A percentile compares a stretch with the other conserved stretches of the same genome.
Conservation (phyloP, 257 asterid genomes). For the Przewalskia tangutica region DNA sequence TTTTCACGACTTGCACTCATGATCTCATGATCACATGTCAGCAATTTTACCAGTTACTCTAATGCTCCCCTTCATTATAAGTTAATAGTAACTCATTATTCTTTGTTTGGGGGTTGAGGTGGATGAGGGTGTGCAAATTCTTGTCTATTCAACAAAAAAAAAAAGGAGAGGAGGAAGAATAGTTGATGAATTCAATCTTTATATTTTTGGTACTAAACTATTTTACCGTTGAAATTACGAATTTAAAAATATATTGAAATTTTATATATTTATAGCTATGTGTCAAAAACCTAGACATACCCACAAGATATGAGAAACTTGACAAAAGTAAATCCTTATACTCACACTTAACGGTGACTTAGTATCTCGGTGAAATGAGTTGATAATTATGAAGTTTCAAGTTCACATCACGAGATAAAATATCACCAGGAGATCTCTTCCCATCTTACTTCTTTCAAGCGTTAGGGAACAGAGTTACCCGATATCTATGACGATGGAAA, state of each 20-base stretch:
- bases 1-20: too few relatives aligned
- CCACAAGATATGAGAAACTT: not conserved
- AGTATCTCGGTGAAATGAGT: too few relatives aligned
- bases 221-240: not conserved
- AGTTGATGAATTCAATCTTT: not conserved
- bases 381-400: too few relatives aligned
- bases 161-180: not conserved
- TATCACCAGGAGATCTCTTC: not conserved
- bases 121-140: not conserved
- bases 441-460: not conserved
- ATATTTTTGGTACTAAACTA: not conserved
- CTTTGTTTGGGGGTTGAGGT: not conserved
- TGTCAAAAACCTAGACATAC: not conserved
- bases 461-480: not conserved
- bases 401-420: not conserved
- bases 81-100: not conserved
- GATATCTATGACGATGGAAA: not conserved
- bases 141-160: not conserved
- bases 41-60: too few relatives aligned
- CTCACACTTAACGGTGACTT: too few relatives aligned
- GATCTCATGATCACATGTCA: too few relatives aligned
- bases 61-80: too few relatives aligned
- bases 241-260: not conserved
- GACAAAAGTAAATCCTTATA: not conserved
- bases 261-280: not conserved